phyloP scores from a whole-genome alignment of 1,284 basidiomycete species.

The Kalmanozyma brasiliensis region DNA sequence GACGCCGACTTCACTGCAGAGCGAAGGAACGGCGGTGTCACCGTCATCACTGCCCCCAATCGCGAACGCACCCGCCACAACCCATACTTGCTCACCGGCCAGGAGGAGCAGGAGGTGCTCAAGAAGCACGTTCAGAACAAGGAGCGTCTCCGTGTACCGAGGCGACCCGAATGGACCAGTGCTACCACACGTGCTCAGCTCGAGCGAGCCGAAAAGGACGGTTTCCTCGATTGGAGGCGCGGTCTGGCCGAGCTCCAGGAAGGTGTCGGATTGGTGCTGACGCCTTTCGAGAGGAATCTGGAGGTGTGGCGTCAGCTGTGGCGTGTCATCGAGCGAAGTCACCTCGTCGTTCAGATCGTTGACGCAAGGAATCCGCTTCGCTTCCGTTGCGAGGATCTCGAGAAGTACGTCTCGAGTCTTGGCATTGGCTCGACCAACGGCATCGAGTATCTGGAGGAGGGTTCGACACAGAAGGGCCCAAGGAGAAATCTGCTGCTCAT shows the following conservation, averaged over 20 bases:
- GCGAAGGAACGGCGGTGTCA: slow-evolving; percentile 79
- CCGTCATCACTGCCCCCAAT: slow-evolving; percentile 79
- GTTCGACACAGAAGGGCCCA: slow-evolving; percentile 75
- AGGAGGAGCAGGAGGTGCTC: slow-evolving; percentile 78
- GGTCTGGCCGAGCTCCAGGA: slow-evolving; percentile 66
- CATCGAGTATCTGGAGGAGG: slow-evolving; percentile 83
- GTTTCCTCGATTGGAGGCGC: slow-evolving; percentile 66
- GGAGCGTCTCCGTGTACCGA: slow-evolving; percentile 61
- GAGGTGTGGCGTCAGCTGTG: slow-evolving; percentile 68
- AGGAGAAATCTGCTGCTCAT: slow-evolving; percentile 85
- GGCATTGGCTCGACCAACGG: slow-evolving; percentile 86
- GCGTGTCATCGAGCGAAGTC: slow-evolving; percentile 66
- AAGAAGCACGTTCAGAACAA: slow-evolving; percentile 62
- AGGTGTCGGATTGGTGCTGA: slow-evolving; percentile 64
- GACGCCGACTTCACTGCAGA: slow-evolving; percentile 98
- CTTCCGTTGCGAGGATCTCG: slow-evolving; percentile 67
- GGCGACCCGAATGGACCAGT: slow-evolving; percentile 62
- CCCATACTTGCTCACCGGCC: slow-evolving; percentile 84
- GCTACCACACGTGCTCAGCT: slow-evolving; percentile 63
- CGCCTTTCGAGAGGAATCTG: slow-evolving; percentile 68
- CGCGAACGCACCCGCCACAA: slow-evolving; percentile 72
- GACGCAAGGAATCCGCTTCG: slow-evolving; percentile 66
- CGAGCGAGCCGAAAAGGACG: slow-evolving; percentile 63
- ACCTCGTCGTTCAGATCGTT: slow-evolving; percentile 67
- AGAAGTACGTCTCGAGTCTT: slow-evolving; percentile 62